Evolutionary conservation across 768 basidiomycete genomes (phyloP), one percentile per base, ranked within the genome.

Genomic region (Filobasidium wieringae): DNA sequence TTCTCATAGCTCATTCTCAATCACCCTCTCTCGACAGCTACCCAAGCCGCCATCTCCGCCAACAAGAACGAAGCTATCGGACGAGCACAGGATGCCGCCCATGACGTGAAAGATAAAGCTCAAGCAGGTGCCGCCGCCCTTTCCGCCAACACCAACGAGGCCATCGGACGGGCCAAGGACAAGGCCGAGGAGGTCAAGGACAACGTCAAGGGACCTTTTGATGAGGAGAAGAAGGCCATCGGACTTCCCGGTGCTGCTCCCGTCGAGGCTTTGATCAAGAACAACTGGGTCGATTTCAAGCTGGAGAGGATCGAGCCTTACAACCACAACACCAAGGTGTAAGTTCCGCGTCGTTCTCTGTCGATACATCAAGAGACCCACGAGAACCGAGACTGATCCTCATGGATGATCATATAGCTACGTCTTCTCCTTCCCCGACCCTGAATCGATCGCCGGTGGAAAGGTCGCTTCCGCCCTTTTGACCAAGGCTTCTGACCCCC

Each of bases 311-410:
- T 76, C 24, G 71, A 83, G 59, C 84, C 84, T 0, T 95, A 93
- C 79, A 97, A 95, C 80, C 86, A 96, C 80, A 95, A 97, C 76
- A 86, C 89, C 14, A 78, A 87, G 31, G 82, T 80, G 82, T 90
- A 63, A 57, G 79, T 73, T 64, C 68, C 24, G 53, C 40, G 51
- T 60, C 24, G 8, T 14, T 34, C 7, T 39, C 22, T 41, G 4
- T 29, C 51, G 3, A 37, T 2, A 41, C 17, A 15, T 14, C 26
- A 17, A 29, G n/a, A n/a, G n/a, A n/a, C n/a, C n/a, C n/a, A n/a
- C n/a, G n/a, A n/a, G n/a, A n/a, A n/a, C n/a, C n/a, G n/a, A n/a
- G n/a, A n/a, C 24, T 19, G 53, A 19, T 40, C 22, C 37, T 40
- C 4, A 40, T 30, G 15, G 24, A 6, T 3, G 7, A 2, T 8